phyloP scores from a whole-genome alignment of 2,329 filamentous ascomycete species.

The Ophiostoma australiae region DNA sequence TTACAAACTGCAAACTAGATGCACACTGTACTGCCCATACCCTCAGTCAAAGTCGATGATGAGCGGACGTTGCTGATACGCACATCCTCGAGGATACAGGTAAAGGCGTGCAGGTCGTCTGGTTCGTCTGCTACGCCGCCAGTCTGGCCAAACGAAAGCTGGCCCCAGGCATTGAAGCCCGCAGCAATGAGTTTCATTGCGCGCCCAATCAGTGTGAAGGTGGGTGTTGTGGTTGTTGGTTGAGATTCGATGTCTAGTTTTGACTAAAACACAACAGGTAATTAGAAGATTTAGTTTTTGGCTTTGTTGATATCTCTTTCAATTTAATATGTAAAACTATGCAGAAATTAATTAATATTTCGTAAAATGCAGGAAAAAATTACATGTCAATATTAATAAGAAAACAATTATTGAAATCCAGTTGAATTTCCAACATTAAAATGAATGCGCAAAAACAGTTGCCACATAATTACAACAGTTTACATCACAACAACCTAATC shows the following conservation, averaged over 20 bases:
- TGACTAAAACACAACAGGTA: background rate
- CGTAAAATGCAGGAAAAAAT: too few relatives aligned
- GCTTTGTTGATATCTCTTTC: background rate
- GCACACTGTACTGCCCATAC: slow-evolving; percentile 36
- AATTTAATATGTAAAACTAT: too few relatives aligned
- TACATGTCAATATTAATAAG: too few relatives aligned
- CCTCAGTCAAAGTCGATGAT: slow-evolving; percentile 43
- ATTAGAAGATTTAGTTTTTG: background rate
- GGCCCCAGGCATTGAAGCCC: slow-evolving; percentile 57
- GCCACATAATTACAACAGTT: background rate
- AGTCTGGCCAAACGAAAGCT: slow-evolving; percentile 41
- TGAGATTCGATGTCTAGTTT: background rate
- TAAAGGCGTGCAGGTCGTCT: slow-evolving; percentile 45
- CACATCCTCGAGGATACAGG: slow-evolving; percentile 38
- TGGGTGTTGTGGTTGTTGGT: background rate
- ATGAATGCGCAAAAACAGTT: too few relatives aligned
- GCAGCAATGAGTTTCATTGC: slow-evolving; percentile 44
- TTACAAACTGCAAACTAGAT: too few relatives aligned
- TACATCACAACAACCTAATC: background rate
- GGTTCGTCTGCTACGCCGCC: slow-evolving; percentile 31
- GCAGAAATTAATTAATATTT: too few relatives aligned
- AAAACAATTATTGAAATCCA: too few relatives aligned
- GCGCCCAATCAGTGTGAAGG: background rate
- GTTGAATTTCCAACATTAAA: too few relatives aligned
- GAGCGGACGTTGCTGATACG: slow-evolving; percentile 37